Evolutionary conservation across 2,329 filamentous ascomycete species (phyloP), one percentile per base, ranked within the genome.

Genomic region (Exophiala sideris): DNA sequence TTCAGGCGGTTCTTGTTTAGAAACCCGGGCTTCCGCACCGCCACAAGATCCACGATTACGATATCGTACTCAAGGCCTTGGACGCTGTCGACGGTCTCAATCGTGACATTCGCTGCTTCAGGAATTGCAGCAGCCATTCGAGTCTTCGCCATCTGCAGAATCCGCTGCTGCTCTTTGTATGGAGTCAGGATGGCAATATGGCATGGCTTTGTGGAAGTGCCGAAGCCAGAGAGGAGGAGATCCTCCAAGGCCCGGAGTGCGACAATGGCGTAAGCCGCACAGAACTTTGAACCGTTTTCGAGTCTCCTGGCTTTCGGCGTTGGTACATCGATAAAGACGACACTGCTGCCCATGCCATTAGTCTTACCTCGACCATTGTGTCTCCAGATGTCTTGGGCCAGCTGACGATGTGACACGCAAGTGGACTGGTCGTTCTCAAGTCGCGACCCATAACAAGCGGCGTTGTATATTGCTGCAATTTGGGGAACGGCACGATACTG

Each of bases 401-500:
- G 36, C 12, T 35, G 46, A 14, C 18, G 47, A 9, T 46, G n/a
- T 29, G 18, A 24, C 12, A 52, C 8, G 12, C 21, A 2, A 5
- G 50, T 46, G 5, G 50, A 35, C 9, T 39, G 14, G 24, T 46
- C 18, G 20, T 54, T 18, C 9, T 20, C 16, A 5, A 46, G 39
- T 11, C 20, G 47, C 8, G n/a, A 16, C 5, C 24, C 21, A 20
- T 55, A 55, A 21, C 52, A 55, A 16, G 38, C 48, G 3, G 40
- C 33, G 35, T 42, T 55, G 42, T 51, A 51, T 32, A 55, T 42
- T 6, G 20, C 35, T 24, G 52, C 48, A 44, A 55, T 55, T 12
- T 55, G 33, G 11, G 47, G 40, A 12, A 44, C 42, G 12, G 52
- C 52, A 7, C 52, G 52, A 35, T 55, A 51, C 36, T 51, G 52